Evolutionary conservation across 1,139 yeast genomes (phyloP).

Genomic region (Geotrichum reessii): DNA sequence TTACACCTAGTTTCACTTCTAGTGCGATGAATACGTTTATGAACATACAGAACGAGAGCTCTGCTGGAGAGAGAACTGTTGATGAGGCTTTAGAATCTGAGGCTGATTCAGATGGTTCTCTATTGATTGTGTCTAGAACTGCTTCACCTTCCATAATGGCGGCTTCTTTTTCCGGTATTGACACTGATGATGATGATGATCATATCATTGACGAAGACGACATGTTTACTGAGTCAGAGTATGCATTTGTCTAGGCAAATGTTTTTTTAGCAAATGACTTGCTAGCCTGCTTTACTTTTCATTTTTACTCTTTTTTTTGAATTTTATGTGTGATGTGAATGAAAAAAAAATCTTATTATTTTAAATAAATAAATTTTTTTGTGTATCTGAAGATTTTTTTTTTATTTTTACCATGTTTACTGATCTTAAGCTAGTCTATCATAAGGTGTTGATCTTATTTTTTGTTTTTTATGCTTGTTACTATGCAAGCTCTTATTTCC

Average conservation of each 20-base stretch:
- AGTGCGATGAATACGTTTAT: slow-evolving; percentile 11
- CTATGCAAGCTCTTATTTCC: background rate
- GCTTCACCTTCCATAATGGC: slow-evolving; percentile 10
- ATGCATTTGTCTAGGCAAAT: slow-evolving; percentile 6
- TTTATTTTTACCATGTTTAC: too few species aligned
- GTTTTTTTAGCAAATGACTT: background rate
- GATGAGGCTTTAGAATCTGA: background rate
- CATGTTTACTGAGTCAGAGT: slow-evolving; percentile 13
- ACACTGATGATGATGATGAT: slow-evolving; percentile 6
- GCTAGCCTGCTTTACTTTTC: background rate
- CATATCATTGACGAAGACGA: slow-evolving; percentile 11
- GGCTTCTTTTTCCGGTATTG: slow-evolving; percentile 4
- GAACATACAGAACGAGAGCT: slow-evolving; percentile 3
- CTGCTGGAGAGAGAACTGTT: background rate
- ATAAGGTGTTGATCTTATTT: background rate
- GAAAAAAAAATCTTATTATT: too few species aligned
- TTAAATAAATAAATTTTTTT: too few species aligned
- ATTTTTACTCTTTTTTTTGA: background rate
- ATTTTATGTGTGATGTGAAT: background rate
- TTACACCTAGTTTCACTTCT: background rate
- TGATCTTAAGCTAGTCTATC: background rate
- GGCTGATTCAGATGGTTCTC: background rate
- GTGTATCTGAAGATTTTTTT: background rate
- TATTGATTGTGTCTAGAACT: slow-evolving; percentile 2
- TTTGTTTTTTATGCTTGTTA: background rate